Evolutionary conservation across 1,284 basidiomycete species (phyloP).

Genomic region (Trametes hirsuta): DNA sequence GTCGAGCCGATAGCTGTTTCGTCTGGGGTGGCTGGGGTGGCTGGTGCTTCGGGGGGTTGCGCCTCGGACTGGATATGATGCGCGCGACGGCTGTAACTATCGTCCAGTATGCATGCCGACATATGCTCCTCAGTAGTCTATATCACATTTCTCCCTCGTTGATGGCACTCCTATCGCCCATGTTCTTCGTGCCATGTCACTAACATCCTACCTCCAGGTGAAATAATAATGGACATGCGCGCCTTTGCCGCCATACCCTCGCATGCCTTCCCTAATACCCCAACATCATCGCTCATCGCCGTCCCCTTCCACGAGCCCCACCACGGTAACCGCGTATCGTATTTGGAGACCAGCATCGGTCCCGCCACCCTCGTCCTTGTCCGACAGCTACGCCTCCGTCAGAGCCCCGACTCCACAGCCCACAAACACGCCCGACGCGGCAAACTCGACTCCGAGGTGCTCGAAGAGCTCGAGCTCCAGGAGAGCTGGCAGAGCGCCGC

Average conservation of each 20-base stretch:
- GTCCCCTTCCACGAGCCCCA: constrained; percentile 23
- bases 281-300: constrained; percentile 19
- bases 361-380: constrained; percentile 36
- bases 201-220: constrained; percentile 19
- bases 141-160: too few relatives aligned
- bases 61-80: too few relatives aligned
- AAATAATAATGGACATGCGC: constrained; percentile 33
- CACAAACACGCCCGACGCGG: constrained; percentile 16
- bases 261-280: constrained; percentile 20
- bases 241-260: constrained; percentile 23
- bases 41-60: too few relatives aligned
- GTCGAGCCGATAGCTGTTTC: too few relatives aligned
- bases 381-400: constrained; percentile 28
- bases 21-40: too few relatives aligned
- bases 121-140: too few relatives aligned
- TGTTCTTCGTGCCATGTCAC: neutral
- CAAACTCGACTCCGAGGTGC: constrained; percentile 17
- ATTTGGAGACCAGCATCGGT: constrained; percentile 39
- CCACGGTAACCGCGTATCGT: constrained; percentile 30
- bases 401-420: constrained; percentile 14
- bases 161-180: too few relatives aligned
- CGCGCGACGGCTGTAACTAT: too few relatives aligned
- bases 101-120: too few relatives aligned
- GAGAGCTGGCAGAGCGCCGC: constrained; percentile 27
- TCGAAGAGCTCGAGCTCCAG: constrained; percentile 21